Evolutionary conservation across 192 early-diverging fungal species (phyloP).

Genomic region (Linderina pennispora): DNA sequence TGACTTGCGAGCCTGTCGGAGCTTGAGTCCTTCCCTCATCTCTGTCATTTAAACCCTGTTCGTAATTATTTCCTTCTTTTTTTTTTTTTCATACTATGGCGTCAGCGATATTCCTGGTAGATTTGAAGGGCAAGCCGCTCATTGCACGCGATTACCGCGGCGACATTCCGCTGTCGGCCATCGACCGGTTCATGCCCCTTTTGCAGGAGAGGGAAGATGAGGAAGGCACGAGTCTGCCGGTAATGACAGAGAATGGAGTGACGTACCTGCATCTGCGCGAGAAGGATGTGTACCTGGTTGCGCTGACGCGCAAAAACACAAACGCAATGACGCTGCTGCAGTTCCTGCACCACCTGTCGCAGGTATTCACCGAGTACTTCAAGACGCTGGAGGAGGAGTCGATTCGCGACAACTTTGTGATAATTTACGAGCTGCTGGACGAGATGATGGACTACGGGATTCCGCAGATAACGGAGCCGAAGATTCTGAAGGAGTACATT

Average conservation of each 20-base stretch:
- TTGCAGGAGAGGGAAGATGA: conserved; percentile 92
- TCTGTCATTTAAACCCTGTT: background rate
- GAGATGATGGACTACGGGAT: conserved; percentile 94
- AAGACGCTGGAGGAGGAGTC: conserved; percentile 86
- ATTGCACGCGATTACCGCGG: conserved; percentile 98
- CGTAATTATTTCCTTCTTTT: background rate
- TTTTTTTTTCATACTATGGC: conserved; percentile 28
- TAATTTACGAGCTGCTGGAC: conserved; percentile 84
- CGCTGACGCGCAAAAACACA: conserved; percentile 94
- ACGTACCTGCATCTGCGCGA: conserved; percentile 92
- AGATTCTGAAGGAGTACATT: conserved; percentile 90
- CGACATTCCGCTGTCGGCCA: conserved; percentile 92
- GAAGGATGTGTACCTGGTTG: conserved; percentile 93
- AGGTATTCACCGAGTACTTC: conserved; percentile 93
- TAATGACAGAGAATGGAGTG: conserved; percentile 93
- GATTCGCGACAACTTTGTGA: conserved; percentile 87
- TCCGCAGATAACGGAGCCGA: conserved; percentile 84
- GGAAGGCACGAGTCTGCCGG: conserved; percentile 78
- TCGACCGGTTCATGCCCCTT: conserved; percentile 98
- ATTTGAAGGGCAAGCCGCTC: conserved; percentile 98
- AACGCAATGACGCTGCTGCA: conserved; percentile 93
- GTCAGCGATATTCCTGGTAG: conserved; percentile 85
- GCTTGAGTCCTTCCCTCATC: background rate
- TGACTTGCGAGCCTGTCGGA: too few species aligned
- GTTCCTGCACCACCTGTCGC: conserved; percentile 90